These are phyloP conservation scores for Calonectria multiphialidica DNA, from an alignment of 2,329 filamentous ascomycete species.

Conservation along the genomic window DNA sequence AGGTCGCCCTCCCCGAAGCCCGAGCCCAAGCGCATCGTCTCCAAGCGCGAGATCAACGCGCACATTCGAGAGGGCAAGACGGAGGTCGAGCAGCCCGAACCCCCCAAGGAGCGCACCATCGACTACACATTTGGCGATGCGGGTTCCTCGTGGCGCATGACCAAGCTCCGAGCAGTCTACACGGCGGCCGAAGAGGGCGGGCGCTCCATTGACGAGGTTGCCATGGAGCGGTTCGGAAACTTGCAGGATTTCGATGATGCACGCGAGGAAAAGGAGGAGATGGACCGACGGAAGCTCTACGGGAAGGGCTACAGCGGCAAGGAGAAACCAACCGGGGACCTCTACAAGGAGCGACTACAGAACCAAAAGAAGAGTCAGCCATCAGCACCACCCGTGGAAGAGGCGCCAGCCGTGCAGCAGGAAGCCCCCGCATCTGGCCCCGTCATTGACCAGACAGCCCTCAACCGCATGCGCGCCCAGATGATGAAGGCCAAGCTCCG, in stretches of 20 bases:
- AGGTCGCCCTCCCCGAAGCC: conserved; percentile 65
- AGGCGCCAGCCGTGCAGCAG: conserved; percentile 64
- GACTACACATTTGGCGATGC: conserved; percentile 89
- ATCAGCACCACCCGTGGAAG: conserved; percentile 47
- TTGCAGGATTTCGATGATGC: conserved; percentile 91
- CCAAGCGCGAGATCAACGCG: conserved; percentile 84
- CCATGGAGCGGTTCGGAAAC: conserved; percentile 83
- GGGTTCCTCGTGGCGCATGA: conserved; percentile 97
- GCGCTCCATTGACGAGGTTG: conserved; percentile 83
- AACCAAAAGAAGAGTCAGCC: conserved; percentile 59
- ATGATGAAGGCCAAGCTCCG: conserved; percentile 96
- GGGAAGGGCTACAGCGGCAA: conserved; percentile 88
- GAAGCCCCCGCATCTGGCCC: conserved; percentile 50
- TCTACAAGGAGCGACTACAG: conserved; percentile 82
- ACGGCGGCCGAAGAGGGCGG: conserved; percentile 80
- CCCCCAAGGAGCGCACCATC: conserved; percentile 68
- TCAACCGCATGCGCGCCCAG: conserved; percentile 92
- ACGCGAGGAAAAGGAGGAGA: conserved; percentile 90
- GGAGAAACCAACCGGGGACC: conserved; percentile 87
- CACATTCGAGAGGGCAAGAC: conserved; percentile 66
- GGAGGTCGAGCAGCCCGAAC: conserved; percentile 29
- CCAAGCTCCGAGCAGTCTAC: conserved; percentile 89
- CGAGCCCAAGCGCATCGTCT: conserved; percentile 78
- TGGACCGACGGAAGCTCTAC: conserved; percentile 86
- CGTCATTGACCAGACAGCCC: conserved; percentile 78